These are phyloP conservation scores for Alternaria alternata DNA, from an alignment of 2,329 filamentous ascomycete genomes.

Conservation along the genomic window DNA sequence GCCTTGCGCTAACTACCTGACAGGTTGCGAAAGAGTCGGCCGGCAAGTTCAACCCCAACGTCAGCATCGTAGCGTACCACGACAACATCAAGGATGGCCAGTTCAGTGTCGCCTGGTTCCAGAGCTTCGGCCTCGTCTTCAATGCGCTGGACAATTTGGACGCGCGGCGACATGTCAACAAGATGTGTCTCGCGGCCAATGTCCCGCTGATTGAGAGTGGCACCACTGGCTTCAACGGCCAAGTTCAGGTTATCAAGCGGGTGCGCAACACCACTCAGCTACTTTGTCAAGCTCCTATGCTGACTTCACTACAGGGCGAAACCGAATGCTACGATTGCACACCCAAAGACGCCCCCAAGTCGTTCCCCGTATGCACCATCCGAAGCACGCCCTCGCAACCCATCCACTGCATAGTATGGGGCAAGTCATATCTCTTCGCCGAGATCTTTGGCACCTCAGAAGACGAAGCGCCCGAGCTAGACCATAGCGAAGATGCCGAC, in stretches of 20 bases:
- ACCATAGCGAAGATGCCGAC: constrained; percentile 80
- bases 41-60: constrained; percentile 85
- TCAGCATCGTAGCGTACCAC: constrained; percentile 87
- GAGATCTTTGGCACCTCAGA: constrained; percentile 94
- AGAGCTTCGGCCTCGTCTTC: constrained; percentile 84
- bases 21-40: constrained; percentile 93
- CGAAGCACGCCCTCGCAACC: constrained; percentile 94
- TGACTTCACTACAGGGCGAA: constrained; percentile 61
- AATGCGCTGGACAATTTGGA: constrained; percentile 97
- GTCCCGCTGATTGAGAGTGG: constrained; percentile 95
- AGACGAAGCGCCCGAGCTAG: constrained; percentile 80
- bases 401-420: constrained; percentile 99
- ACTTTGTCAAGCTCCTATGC: neutral
- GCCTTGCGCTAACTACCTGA: constrained; percentile 28
- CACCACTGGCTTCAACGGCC: constrained; percentile 96
- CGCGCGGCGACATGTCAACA: constrained; percentile 92
- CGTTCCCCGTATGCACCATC: constrained; percentile 96
- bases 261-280: constrained; percentile 41
- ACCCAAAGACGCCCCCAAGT: constrained; percentile 87
- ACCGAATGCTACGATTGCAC: constrained; percentile 98
- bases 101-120: constrained; percentile 91
- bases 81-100: constrained; percentile 91
- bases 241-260: constrained; percentile 96
- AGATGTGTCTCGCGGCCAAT: constrained; percentile 92
- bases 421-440: constrained; percentile 92